Conservation (phyloP, 23 red algal genomes). For the Pyropia yezoensis region DNA sequence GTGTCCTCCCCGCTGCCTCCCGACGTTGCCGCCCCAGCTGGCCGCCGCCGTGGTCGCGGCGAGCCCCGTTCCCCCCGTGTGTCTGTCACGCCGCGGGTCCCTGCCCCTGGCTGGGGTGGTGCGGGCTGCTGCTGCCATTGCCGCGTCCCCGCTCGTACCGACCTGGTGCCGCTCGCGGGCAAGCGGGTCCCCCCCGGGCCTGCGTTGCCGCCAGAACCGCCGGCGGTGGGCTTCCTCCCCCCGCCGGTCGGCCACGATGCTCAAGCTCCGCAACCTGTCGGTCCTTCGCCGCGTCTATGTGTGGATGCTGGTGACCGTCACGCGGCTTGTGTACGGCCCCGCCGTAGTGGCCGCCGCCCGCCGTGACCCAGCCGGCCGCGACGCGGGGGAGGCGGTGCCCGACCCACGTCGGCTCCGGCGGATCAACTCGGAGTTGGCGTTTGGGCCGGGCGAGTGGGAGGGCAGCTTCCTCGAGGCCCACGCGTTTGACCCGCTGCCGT, state of each 20-base stretch:
- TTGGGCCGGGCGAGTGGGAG: conserved; percentile 82
- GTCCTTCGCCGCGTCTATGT: conserved; percentile 55
- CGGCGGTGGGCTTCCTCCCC: neutral
- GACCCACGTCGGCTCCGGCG: conserved; percentile 35
- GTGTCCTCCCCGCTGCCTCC: too few relatives aligned
- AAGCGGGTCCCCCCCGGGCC: neutral
- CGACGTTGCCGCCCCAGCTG: too few relatives aligned
- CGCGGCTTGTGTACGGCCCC: conserved; percentile 43
- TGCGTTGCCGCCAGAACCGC: neutral
- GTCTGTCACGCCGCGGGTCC: too few relatives aligned
- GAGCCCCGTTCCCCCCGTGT: too few relatives aligned
- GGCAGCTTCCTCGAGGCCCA: conserved; percentile 33
- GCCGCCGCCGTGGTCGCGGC: too few relatives aligned
- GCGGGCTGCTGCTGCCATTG: too few relatives aligned
- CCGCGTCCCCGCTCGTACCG: neutral
- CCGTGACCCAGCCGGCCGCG: conserved; percentile 3
- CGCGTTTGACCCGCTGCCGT: conserved; percentile 1
- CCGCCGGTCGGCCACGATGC: conserved; percentile 21
- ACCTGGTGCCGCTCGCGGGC: neutral
- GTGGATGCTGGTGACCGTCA: conserved; percentile 29
- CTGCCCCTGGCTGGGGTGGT: too few relatives aligned
- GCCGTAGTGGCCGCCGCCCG: conserved; percentile 2
- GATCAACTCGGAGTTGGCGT: conserved; percentile 88
- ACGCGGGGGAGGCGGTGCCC: conserved; percentile 10
- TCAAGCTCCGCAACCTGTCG: conserved; percentile 52